Percentiles rank a stretch among this genome's conserved stretches.
phyloP scores from a whole-genome alignment of 1,284 basidiomycete species.

The Apiotrichum porosum region DNA sequence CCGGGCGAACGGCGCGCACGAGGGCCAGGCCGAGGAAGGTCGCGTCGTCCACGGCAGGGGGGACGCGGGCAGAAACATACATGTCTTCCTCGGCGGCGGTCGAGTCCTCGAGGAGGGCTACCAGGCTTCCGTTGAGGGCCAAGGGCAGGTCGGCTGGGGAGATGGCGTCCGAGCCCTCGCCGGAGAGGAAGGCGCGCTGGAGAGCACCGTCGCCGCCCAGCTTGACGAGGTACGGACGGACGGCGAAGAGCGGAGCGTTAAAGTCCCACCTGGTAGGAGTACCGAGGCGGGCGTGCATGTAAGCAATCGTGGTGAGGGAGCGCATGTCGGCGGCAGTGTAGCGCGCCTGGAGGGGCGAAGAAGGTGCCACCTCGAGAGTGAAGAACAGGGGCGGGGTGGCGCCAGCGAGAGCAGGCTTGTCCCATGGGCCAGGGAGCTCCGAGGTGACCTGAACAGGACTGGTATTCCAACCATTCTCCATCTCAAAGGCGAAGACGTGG shows the following conservation, averaged over 20 bases:
- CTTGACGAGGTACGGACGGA: constrained; percentile 64
- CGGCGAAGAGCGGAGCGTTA: constrained; percentile 61
- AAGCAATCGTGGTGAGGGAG: constrained; percentile 67
- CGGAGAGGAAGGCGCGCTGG: constrained; percentile 60
- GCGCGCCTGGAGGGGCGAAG: constrained; percentile 49
- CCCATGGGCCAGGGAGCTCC: constrained; percentile 14
- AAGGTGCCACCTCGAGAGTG: constrained; percentile 36
- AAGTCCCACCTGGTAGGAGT: constrained; percentile 60
- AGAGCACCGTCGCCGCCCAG: constrained; percentile 52
- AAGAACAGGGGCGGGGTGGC: constrained; percentile 1
- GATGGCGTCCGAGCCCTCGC: constrained; percentile 70
- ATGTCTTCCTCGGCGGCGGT: constrained; percentile 33
- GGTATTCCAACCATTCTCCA: constrained; percentile 25
- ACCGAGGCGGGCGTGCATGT: constrained; percentile 60
- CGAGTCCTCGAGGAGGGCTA: constrained; percentile 59
- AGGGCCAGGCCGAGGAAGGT: constrained; percentile 66
- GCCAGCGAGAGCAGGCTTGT: background rate
- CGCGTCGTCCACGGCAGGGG: constrained; percentile 58
- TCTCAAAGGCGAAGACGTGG: constrained; percentile 58
- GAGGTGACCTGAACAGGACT: constrained; percentile 20
- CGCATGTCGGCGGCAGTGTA: constrained; percentile 72
- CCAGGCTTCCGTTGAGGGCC: constrained; percentile 75
- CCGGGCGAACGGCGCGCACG: constrained; percentile 56
- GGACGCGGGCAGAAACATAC: constrained; percentile 57
- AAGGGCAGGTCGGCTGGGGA: constrained; percentile 59